phyloP scores from a whole-genome alignment of 108 stramenopile genomes.

The Pseudonitzschia delicatissima region DNA sequence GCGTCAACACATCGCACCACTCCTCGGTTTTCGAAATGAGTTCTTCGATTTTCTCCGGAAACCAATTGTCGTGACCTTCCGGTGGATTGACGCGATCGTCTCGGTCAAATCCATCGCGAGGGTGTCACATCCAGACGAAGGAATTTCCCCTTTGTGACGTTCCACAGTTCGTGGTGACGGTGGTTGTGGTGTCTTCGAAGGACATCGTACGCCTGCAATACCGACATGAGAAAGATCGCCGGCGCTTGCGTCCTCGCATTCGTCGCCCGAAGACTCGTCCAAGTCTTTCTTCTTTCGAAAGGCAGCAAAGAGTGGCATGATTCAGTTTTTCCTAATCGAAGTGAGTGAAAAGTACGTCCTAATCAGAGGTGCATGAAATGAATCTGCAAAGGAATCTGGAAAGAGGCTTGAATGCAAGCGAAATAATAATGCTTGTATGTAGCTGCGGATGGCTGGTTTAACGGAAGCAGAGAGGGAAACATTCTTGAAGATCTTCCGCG shows the following conservation, averaged over 20 bases:
- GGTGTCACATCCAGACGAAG: slow-evolving; percentile 50
- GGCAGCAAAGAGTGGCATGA: slow-evolving; percentile 26
- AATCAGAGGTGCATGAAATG: too few relatives aligned
- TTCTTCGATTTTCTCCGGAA: slow-evolving; percentile 41
- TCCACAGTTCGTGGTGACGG: slow-evolving; percentile 58
- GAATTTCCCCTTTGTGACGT: slow-evolving; percentile 57
- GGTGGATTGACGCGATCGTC: slow-evolving; percentile 28
- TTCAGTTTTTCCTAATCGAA: too few relatives aligned
- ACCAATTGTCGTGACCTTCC: slow-evolving; percentile 51
- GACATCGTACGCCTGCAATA: slow-evolving; percentile 43
- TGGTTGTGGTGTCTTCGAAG: slow-evolving; percentile 47
- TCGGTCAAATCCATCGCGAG: slow-evolving; percentile 22
- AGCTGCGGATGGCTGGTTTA: too few relatives aligned
- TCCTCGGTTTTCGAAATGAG: slow-evolving; percentile 38
- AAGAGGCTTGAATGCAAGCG: too few relatives aligned
- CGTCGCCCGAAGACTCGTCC: slow-evolving; percentile 54
- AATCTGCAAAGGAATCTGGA: too few relatives aligned
- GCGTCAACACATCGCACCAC: slow-evolving; percentile 52
- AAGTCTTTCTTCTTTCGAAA: slow-evolving; percentile 16
- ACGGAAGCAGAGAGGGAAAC: too few relatives aligned
- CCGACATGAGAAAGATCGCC: slow-evolving; percentile 43
- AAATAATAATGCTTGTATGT: too few relatives aligned
- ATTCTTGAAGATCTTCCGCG: too few relatives aligned
- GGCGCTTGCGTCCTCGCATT: slow-evolving; percentile 49
- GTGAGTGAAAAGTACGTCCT: too few relatives aligned